These are phyloP conservation scores for Apiospora sp. DNA, from an alignment of 2,329 filamentous ascomycete species.

Conservation along the genomic window DNA sequence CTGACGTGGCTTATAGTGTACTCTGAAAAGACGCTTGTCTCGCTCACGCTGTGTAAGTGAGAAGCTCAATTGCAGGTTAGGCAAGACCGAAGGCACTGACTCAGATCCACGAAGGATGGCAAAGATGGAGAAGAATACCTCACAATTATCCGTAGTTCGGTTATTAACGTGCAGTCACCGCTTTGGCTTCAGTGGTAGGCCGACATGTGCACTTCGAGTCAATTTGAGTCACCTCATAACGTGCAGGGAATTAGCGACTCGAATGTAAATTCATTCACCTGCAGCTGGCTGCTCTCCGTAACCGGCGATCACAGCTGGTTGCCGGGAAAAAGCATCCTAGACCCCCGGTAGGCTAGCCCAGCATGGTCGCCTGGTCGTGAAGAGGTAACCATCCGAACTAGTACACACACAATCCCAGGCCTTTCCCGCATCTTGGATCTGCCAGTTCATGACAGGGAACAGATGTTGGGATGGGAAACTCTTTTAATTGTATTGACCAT, in stretches of 20 bases:
- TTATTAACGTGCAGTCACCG: neutral
- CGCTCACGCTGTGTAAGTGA: slow-evolving; percentile 22
- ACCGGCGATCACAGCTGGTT: slow-evolving; percentile 4
- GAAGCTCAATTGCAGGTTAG: neutral
- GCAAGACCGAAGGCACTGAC: neutral
- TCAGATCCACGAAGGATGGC: neutral
- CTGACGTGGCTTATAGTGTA: neutral
- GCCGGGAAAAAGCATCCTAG: slow-evolving; percentile 3
- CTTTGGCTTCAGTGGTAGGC: neutral
- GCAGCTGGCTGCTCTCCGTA: slow-evolving; percentile 13
- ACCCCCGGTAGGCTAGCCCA: neutral
- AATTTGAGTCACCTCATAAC: slow-evolving; percentile 3
- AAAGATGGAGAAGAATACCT: neutral
- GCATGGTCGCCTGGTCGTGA: neutral
- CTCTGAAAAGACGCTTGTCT: neutral
- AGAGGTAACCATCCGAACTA: neutral
- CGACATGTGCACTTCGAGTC: slow-evolving; percentile 4
- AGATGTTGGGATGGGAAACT: neutral
- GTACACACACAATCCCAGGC: neutral
- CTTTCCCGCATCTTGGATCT: neutral
- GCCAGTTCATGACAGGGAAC: neutral
- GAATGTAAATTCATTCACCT: slow-evolving; percentile 4
- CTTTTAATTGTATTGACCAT: neutral
- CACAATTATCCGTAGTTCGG: neutral
- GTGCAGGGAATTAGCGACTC: neutral